Evolutionary conservation across 1,284 basidiomycete species (phyloP), one percentile per base, ranked within the genome.

Genomic region (Athelia sp.): DNA sequence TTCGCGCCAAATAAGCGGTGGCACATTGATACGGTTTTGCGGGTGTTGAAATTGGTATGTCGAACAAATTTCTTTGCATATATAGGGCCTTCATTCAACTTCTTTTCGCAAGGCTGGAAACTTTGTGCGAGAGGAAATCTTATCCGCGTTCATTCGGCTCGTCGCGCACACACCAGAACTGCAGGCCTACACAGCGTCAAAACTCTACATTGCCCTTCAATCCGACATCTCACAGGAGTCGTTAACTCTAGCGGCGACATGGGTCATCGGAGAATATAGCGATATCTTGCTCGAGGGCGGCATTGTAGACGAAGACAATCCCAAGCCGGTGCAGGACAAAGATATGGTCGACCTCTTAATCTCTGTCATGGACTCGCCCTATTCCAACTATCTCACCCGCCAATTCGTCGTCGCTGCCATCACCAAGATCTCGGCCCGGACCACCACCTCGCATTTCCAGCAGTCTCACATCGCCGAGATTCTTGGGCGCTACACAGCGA

Each of bases 1-100:
- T 99, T 92, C 63, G 96, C 97, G 2, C 97, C 97, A 0, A 98
- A 98, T 69, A 95, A 94, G 70, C 78, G 97, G 57, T 99, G 97
- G 97, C 97, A 99, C 65, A 98, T 99, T 54, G 97, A 99, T 67
- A 98, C 97, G 0, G 90, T 98, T 9, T 72, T 99, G 49, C 81
- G 97, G 19, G 92, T 96, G 1, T 72, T 99, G 55, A 96, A 93
- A 67, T 71, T 98, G 60, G 93, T 94, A 52, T 56, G 87, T 75
- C 14, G 15, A 42, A 13, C 13, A 29, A 13, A 29, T 29, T 6
- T 29, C 6, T 4, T 13, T 13, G 6, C 13, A 13, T 29, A 4
- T 13, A 13, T 6, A 4, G 26, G 26, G 4, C 6, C 4, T 13
- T 29, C 13, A 29, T 29, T 6, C 26, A 29, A 29, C 26, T 6